Evolutionary conservation across 805 yeast species (phyloP), one percentile per base, ranked within the genome.

Genomic region (Metschnikowia hibisci): DNA sequence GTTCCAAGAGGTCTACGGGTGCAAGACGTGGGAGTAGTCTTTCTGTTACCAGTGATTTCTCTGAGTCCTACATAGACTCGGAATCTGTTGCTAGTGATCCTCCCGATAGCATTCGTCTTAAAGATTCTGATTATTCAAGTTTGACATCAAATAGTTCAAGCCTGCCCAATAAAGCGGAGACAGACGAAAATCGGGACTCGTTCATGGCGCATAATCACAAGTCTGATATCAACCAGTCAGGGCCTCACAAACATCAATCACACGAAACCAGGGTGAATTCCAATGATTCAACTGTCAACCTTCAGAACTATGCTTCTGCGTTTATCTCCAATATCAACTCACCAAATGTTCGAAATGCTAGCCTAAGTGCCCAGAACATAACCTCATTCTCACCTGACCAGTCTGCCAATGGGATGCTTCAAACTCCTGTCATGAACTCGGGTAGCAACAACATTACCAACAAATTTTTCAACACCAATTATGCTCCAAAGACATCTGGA

Each of bases 361-460:
- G 16, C 18, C 31, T 20, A 10, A 32, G 20, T 12, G 37, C 33
- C 18, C 41, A 32, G 25, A 32, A 34, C 29, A 30, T 34, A 15
- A 20, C 42, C n/a, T 18, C 37, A 12, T 43, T 34, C 33, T 34
- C 47, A 6, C 35, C 36, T 2, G 36, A 37, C 4, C 44, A 22
- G 28, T 27, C 47, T 12, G 10, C 37, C 12, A 18, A 45, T n/a
- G 45, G 42, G 27, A 15, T 53, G 23, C 51, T 61, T 26, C 68
- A 61, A 44, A 54, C 64, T 1, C 67, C 69, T 8, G 53, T 60
- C 13, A 44, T 57, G 41, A 64, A 66, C 42, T 51, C 50, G 13
- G 27, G 47, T 7, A 53, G 64, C 47, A 65, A 65, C 45, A 65
- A 64, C 46, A 66, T 66, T 34, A 65, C 72, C 34, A 66, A 62